Conservation (phyloP, 2,329 filamentous ascomycete species). For the Arachnopeziza araneosa region DNA sequence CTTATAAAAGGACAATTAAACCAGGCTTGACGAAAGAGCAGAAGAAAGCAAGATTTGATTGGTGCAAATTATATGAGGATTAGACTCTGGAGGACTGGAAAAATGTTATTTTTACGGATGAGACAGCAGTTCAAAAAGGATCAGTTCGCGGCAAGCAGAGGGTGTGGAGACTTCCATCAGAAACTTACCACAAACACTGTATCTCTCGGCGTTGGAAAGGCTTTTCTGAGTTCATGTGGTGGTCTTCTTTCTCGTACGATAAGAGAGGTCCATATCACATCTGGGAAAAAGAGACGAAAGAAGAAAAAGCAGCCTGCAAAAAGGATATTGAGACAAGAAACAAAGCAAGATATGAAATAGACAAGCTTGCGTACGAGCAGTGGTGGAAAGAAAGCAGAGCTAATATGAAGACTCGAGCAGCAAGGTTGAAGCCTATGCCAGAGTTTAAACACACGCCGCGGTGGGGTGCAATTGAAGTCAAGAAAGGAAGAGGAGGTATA, state of each 20-base stretch:
- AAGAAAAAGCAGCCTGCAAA: not conserved
- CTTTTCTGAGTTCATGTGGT: conserved; percentile 7
- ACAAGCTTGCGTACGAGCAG: not conserved
- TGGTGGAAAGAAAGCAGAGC: too few relatives aligned
- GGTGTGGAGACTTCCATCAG: not conserved
- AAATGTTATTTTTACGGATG: not conserved
- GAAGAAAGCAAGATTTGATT: too few relatives aligned
- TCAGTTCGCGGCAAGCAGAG: not conserved
- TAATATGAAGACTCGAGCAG: too few relatives aligned
- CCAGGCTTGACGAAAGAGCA: too few relatives aligned
- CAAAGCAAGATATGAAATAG: not conserved
- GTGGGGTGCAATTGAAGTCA: not conserved
- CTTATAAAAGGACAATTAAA: too few relatives aligned
- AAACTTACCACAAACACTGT: not conserved
- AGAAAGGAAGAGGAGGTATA: not conserved
- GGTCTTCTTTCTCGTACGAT: conserved; percentile 2
- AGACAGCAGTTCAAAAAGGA: not conserved
- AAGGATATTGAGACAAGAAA: not conserved
- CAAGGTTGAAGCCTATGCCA: too few relatives aligned
- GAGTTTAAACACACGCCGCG: too few relatives aligned
- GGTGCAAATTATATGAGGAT: too few relatives aligned
- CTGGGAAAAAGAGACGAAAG: not conserved
- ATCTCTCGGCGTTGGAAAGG: not conserved
- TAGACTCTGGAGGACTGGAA: not conserved
- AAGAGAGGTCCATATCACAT: conserved; percentile 4